Base-by-base conservation (phyloP, 1,284 basidiomycete species). In the Cutaneotrichosporon sp. region DNA sequence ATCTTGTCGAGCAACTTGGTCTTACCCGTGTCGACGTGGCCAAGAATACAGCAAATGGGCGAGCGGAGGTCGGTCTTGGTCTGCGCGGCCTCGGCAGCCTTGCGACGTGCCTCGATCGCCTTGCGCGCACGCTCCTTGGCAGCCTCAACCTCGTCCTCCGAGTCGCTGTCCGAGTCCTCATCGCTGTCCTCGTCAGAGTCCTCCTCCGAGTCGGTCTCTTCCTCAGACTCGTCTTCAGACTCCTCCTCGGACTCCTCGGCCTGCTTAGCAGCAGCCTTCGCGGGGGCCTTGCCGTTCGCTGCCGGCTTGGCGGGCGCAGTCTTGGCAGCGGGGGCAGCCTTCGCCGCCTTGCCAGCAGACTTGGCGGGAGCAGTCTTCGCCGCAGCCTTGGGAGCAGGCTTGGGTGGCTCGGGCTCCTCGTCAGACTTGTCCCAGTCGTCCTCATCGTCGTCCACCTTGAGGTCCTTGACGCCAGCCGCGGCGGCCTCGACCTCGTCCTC, bases 11-110 rank as follows among this genome's bases (percentile, higher is more conserved):
- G 78, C 46, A 99, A 77, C 77, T 97, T 98, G 39, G 96, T 99
- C 79, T 99, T 99, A 63, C 96, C 96, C 4, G 94, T 98, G 80
- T 99, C 96, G 82, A 99, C 96, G 75, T 99, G 96, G 56, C 96
- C 96, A 56, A 99, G 78, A 72, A 99, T 98, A 84, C 94, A 97
- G 74, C 96, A 99, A 70, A 98, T 99, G 23, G 96, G 96, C 72
- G 87, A 91, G 45, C 96, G 87, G 52, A 99, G 78, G 72, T 98
- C 79, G 66, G 97, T 91, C 72, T 89, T 92, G 74, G 77, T 90
- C 52, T 90, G 80, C 5, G 87, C 88, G 33, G 92, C 90, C 62
- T 96, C 75, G 8, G 94, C 93, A 30, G 84, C 87, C 74, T 90
- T 85, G 68, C 86, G 87, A 8, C 87, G 86, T 65, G 91, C 88